A percentile compares a stretch with the other conserved stretches of the same genome.
Conservation (phyloP, 768 basidiomycete species). For the Steccherinum ochraceum region DNA sequence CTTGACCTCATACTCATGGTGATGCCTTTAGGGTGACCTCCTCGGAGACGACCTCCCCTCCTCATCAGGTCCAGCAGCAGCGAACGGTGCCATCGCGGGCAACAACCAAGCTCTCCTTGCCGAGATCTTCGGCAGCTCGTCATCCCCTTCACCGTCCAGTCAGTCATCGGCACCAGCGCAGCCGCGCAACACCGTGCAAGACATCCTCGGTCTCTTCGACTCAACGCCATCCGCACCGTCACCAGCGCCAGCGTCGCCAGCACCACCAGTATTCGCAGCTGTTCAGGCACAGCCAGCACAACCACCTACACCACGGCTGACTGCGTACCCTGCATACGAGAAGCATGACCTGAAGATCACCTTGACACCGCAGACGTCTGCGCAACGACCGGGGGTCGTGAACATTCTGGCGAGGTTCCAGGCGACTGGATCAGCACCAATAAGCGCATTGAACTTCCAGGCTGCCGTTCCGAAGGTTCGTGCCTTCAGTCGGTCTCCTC, state of each 20-base stretch:
- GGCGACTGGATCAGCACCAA: slow-evolving; percentile 45
- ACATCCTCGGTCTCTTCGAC: slow-evolving; percentile 86
- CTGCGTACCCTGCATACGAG: slow-evolving; percentile 84
- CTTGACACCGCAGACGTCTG: slow-evolving; percentile 79
- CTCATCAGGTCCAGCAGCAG: slow-evolving; percentile 30
- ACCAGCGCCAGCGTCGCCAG: slow-evolving; percentile 16
- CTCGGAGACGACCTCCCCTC: slow-evolving; percentile 67
- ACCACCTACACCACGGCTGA: slow-evolving; percentile 45
- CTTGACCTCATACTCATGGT: background rate
- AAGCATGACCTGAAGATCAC: slow-evolving; percentile 87
- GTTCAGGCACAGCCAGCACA: slow-evolving; percentile 23
- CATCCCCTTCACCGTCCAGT: slow-evolving; percentile 26
- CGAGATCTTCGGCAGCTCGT: slow-evolving; percentile 78
- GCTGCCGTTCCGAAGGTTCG: slow-evolving; percentile 93
- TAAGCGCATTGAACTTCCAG: slow-evolving; percentile 80
- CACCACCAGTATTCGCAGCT: slow-evolving; percentile 11
- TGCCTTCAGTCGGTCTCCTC: background rate
- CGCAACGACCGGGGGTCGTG: slow-evolving; percentile 79
- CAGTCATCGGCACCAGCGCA: slow-evolving; percentile 29
- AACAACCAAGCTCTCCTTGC: slow-evolving; percentile 84
- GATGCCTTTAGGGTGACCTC: slow-evolving; percentile 51
- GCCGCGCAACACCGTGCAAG: slow-evolving; percentile 61
- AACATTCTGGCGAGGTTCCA: slow-evolving; percentile 90
- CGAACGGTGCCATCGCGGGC: slow-evolving; percentile 40
- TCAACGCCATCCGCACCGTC: slow-evolving; percentile 17